Base-by-base conservation (phyloP, 2,329 filamentous ascomycete species). In the Talaromyces pinophilus region DNA sequence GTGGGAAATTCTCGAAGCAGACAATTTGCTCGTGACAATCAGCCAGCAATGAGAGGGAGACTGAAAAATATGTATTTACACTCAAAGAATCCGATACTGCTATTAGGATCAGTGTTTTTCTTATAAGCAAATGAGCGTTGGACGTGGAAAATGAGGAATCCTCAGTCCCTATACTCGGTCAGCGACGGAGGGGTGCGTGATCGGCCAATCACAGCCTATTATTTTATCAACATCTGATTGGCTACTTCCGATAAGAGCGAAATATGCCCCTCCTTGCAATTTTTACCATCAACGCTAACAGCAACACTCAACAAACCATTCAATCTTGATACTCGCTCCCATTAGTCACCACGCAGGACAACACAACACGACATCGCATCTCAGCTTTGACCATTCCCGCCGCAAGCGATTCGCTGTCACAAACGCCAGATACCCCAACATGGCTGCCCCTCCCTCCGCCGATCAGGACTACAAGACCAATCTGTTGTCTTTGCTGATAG, bases 401-500 rank as follows among this genome's bases (percentile, higher is more conserved):
- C 15, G 19, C 28, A n/a, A 25, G n/a, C 46, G 38, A 48, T 35
- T 33, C 60, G 35, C 33, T 44, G 17, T 52, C 33, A 17, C n/a
- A 35, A 38, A 30, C 35, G 17, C 28, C 15, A 19, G 19, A 62
- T 25, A 57, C n/a, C 11, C n/a, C 52, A 59, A 25, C 62, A 76
- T 76, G 74, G 72, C 74, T 11, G 52, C 69, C 65, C 68, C 73
- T 19, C 69, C 70, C 11, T 67, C 73, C 62, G 70, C 70, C 59
- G 67, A 71, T 63, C 71, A 76, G 68, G 75, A 76, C 71, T 78
- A 79, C 71, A 80, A 80, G 72, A 69, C 73, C 44, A 74, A 72
- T 17, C 73, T 81, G 11, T 72, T 81, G 40, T 75, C 76, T 10
- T 69, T 78, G 42, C 74, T 80, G 48, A 73, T 81, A 63, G 74